Percentiles rank a stretch among this genome's conserved stretches.
Conservation (phyloP, 768 basidiomycete genomes). For the Rhizopogon roseolus region DNA sequence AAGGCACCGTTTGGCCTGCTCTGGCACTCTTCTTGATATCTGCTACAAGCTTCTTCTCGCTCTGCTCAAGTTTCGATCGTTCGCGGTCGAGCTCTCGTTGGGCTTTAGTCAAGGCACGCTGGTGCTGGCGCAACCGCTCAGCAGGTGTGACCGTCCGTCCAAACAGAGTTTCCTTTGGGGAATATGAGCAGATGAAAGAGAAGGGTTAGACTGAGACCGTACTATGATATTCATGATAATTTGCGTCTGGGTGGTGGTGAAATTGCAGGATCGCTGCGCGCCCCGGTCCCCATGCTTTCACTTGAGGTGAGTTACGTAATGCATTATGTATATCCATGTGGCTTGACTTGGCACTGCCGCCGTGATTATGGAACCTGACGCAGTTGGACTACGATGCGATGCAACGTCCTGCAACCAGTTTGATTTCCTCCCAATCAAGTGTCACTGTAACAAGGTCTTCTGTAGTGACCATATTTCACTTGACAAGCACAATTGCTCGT, state of each 20-base stretch:
- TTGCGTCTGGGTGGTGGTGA: conserved; percentile 2
- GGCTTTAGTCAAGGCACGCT: conserved; percentile 92
- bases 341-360: too few relatives aligned
- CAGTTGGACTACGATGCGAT: conserved; percentile 66
- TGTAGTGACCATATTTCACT: conserved; percentile 61
- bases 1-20: conserved; percentile 83
- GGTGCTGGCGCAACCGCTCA: conserved; percentile 94
- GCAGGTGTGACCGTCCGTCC: conserved; percentile 93
- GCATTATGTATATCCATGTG: too few relatives aligned
- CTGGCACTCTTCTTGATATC: conserved; percentile 98
- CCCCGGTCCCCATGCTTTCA: neutral
- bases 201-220: neutral
- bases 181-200: conserved; percentile 9
- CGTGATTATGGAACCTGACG: conserved; percentile 36
- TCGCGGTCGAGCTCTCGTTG: conserved; percentile 98
- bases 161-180: conserved; percentile 85
- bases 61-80: conserved; percentile 87
- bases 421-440: conserved; percentile 77
- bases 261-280: neutral
- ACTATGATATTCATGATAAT: conserved; percentile 77
- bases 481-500: conserved; percentile 55
- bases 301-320: neutral
- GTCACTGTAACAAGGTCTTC: conserved; percentile 53
- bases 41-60: conserved; percentile 92
- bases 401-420: conserved; percentile 50